These are phyloP conservation scores for Fusarium beomiforme DNA, from an alignment of 2,329 filamentous ascomycete species.

Conservation along the genomic window DNA sequence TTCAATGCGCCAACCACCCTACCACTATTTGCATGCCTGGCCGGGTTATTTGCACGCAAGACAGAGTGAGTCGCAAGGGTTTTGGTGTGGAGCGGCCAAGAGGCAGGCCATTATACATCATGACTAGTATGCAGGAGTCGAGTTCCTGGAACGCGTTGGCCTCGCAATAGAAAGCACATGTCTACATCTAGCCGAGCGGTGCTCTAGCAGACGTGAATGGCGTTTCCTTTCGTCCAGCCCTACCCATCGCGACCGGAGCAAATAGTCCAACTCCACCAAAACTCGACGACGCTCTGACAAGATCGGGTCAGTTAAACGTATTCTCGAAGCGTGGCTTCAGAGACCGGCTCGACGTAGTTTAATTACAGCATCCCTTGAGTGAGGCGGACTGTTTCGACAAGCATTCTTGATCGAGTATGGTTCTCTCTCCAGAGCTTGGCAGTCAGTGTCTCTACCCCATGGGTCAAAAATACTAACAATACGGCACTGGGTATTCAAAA, in stretches of 20 bases:
- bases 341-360: background rate
- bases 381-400: background rate
- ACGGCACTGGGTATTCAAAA: background rate
- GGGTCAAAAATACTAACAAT: conserved; percentile 4
- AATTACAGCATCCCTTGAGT: background rate
- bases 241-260: conserved; percentile 9
- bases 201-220: background rate
- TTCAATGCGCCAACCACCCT: conserved; percentile 32
- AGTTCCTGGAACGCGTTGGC: conserved; percentile 10
- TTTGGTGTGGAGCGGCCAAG: conserved; percentile 20
- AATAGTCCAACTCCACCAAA: conserved; percentile 11
- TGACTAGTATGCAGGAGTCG: conserved; percentile 13
- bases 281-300: background rate
- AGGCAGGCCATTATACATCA: conserved; percentile 2
- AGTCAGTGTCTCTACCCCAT: background rate
- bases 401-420: background rate
- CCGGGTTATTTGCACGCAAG: background rate
- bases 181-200: background rate
- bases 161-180: conserved; percentile 5
- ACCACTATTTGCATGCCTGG: conserved; percentile 10
- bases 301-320: background rate
- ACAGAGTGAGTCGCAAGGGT: conserved; percentile 6
- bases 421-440: background rate
- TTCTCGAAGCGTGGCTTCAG: background rate
- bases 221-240: background rate